These are phyloP conservation scores for Xylariales sp. DNA, from an alignment of 2,329 filamentous ascomycete genomes.

Conservation along the genomic window DNA sequence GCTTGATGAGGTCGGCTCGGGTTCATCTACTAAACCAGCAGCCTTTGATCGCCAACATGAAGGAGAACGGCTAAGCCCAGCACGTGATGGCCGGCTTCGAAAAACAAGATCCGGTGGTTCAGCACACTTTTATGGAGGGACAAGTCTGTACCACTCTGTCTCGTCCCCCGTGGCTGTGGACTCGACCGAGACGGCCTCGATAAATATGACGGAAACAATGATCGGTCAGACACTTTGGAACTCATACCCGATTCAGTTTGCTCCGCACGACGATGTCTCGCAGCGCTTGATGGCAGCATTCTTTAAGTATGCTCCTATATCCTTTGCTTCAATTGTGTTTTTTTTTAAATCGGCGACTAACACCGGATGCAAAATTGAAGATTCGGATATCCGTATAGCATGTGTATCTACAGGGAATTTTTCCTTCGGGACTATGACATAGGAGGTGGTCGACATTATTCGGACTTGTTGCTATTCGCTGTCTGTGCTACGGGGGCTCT, in stretches of 20 bases:
- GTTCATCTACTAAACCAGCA: slow-evolving; percentile 32
- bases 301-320: slow-evolving; percentile 52
- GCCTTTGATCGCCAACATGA: slow-evolving; percentile 30
- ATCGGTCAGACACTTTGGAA: slow-evolving; percentile 29
- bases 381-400: slow-evolving; percentile 59
- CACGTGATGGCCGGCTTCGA: slow-evolving; percentile 53
- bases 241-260: slow-evolving; percentile 50
- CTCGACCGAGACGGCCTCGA: slow-evolving; percentile 26
- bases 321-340: too few species aligned
- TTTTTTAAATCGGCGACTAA: too few species aligned
- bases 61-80: slow-evolving; percentile 46
- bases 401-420: slow-evolving; percentile 63
- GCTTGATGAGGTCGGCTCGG: slow-evolving; percentile 45
- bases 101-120: slow-evolving; percentile 54
- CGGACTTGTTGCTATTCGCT: slow-evolving; percentile 60
- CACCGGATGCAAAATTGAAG: too few species aligned
- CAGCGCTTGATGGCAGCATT: slow-evolving; percentile 60
- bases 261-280: slow-evolving; percentile 58
- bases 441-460: slow-evolving; percentile 61
- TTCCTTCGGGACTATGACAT: slow-evolving; percentile 62
- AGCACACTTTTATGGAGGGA: slow-evolving; percentile 61
- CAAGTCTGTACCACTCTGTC: slow-evolving; percentile 56
- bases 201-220: slow-evolving; percentile 26
- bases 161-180: slow-evolving; percentile 24
- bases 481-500: slow-evolving; percentile 62